Evolutionary conservation across 192 early-diverging fungal genomes (phyloP).

Genomic region (Spizellomyces sp.): DNA sequence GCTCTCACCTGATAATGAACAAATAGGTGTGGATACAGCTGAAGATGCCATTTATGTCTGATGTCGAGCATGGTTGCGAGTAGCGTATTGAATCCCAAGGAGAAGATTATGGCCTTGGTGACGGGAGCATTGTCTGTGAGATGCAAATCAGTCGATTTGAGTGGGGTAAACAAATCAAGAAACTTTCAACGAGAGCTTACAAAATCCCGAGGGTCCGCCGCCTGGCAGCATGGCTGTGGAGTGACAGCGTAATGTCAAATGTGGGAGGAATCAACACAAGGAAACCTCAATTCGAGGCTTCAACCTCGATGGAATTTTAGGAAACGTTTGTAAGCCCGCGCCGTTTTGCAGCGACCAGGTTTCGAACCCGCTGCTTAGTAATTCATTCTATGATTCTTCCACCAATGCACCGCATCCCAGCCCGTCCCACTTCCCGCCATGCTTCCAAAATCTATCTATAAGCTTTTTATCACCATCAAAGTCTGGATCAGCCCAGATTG

Average conservation of each 20-base stretch:
- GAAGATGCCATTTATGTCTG: background rate
- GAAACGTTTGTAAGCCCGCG: no score
- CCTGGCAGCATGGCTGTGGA: slow-evolving; percentile 3
- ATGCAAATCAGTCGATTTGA: background rate
- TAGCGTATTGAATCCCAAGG: slow-evolving; percentile 38
- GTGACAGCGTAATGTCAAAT: no score
- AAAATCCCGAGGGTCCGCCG: slow-evolving; percentile 20
- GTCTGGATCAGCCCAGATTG: slow-evolving; percentile 75
- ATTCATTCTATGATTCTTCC: no score
- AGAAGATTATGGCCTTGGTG: slow-evolving; percentile 44
- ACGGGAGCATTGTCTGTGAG: slow-evolving; percentile 43
- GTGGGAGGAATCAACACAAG: no score
- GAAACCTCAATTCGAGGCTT: no score
- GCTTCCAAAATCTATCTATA: slow-evolving; percentile 49
- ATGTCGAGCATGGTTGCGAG: slow-evolving; percentile 23
- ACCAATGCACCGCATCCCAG: no score
- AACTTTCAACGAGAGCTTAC: slow-evolving; percentile 1
- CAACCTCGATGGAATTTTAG: no score
- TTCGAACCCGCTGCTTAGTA: no score
- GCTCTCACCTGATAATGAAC: no score
- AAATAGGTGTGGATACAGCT: no score
- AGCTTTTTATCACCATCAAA: slow-evolving; percentile 40
- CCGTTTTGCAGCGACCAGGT: no score
- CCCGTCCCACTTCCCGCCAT: slow-evolving; percentile 52
- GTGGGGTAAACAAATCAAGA: background rate